Conservation (phyloP, 1,284 basidiomycete genomes). For the Ganoderma resinaceum region DNA sequence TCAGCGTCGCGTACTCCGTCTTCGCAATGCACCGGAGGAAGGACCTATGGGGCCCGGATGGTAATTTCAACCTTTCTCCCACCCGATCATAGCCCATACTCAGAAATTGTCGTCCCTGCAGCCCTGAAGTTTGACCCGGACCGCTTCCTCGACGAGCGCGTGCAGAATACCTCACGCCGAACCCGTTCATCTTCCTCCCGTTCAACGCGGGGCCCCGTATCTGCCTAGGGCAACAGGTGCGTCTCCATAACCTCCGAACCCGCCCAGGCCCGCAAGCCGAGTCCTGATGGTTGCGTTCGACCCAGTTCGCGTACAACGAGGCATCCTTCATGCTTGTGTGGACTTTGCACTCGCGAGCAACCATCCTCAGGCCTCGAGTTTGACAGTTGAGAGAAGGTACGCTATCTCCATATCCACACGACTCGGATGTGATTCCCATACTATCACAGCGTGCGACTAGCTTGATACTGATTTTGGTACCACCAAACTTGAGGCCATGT, state of each 20-base stretch:
- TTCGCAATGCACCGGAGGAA: slow-evolving; percentile 67
- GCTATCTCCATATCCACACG: no score
- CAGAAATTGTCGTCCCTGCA: not conserved
- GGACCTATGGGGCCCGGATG: slow-evolving; percentile 74
- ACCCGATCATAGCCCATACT: not conserved
- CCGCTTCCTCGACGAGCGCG: slow-evolving; percentile 48
- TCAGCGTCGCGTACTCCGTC: slow-evolving; percentile 57
- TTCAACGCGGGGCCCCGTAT: slow-evolving; percentile 59
- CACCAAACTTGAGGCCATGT: no score
- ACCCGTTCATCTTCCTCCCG: slow-evolving; percentile 56
- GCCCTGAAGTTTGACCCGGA: slow-evolving; percentile 51
- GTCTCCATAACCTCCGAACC: not conserved
- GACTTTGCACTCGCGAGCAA: no score
- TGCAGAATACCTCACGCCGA: slow-evolving; percentile 45
- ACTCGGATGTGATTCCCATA: no score
- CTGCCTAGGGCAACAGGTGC: slow-evolving; percentile 54
- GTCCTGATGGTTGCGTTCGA: not conserved
- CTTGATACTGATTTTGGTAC: no score
- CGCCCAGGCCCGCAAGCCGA: not conserved
- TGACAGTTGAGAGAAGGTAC: no score
- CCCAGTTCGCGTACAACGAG: slow-evolving; percentile 73
- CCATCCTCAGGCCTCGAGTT: no score
- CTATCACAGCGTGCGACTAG: no score
- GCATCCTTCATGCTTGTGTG: slow-evolving; percentile 71
- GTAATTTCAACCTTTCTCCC: slow-evolving; percentile 39